phyloP scores from a whole-genome alignment of 2,329 filamentous ascomycete species.

The Arthrobotrys conoides region DNA sequence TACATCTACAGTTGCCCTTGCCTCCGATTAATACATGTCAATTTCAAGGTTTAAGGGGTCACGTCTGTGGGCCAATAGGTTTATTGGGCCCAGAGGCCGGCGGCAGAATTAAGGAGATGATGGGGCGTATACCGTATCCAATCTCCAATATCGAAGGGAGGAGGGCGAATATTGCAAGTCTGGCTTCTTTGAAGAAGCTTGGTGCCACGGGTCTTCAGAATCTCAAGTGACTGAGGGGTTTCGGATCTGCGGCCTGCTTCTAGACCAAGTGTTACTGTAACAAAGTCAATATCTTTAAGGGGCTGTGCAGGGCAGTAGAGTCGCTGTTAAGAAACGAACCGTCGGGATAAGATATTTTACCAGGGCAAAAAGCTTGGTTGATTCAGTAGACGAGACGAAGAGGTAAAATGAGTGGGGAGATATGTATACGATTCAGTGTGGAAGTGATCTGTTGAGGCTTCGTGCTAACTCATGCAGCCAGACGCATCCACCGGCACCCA shows the following conservation, averaged over 20 bases:
- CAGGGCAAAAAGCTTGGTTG: constrained; percentile 16
- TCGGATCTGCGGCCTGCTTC: background rate
- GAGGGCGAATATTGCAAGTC: background rate
- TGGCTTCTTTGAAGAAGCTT: background rate
- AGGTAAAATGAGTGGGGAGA: background rate
- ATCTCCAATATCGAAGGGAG: background rate
- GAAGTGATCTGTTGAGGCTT: constrained; percentile 35
- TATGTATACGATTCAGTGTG: constrained; percentile 25
- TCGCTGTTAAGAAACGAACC: background rate
- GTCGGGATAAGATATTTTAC: background rate
- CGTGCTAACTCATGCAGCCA: constrained; percentile 16
- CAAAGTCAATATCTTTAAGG: constrained; percentile 9
- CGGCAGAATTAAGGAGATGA: background rate
- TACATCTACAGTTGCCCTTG: background rate
- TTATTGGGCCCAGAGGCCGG: background rate
- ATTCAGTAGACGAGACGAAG: constrained; percentile 4
- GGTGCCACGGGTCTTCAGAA: background rate
- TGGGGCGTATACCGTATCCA: background rate
- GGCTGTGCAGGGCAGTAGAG: constrained; percentile 7
- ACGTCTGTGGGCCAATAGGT: background rate
- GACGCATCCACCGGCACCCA: background rate
- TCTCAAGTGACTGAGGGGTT: background rate
- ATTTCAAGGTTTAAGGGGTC: background rate
- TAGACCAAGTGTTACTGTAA: background rate
- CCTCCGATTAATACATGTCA: background rate